These are phyloP conservation scores for Domatiomyces catenatus DNA, from an alignment of 2,329 filamentous ascomycete genomes.

Conservation along the genomic window DNA sequence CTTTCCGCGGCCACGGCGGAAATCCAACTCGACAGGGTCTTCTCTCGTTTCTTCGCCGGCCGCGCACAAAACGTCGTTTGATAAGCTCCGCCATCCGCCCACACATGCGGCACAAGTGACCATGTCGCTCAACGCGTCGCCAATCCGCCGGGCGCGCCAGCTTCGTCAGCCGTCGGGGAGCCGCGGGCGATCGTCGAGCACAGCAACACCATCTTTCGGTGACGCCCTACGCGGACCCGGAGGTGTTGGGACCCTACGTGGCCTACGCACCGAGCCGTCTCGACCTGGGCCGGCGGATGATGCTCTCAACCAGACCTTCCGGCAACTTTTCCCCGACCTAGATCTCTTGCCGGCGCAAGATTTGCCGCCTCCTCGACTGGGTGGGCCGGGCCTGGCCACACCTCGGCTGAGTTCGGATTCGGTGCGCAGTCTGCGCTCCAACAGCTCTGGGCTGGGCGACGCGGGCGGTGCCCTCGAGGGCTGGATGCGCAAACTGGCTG, in stretches of 20 bases:
- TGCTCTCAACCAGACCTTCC: constrained; percentile 68
- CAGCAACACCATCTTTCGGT: constrained; percentile 25
- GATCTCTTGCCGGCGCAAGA: constrained; percentile 22
- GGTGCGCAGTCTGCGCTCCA: constrained; percentile 30
- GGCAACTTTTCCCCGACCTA: constrained; percentile 65
- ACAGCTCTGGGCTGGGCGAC: constrained; percentile 50
- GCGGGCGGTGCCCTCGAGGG: constrained; percentile 77
- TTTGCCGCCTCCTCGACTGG: constrained; percentile 6
- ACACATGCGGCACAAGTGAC: constrained; percentile 18
- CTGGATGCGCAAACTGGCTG: constrained; percentile 67
- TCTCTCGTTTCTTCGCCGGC: constrained; percentile 31
- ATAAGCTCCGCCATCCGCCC: constrained; percentile 19
- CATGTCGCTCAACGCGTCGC: constrained; percentile 21
- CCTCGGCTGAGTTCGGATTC: constrained; percentile 27
- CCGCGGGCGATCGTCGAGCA: constrained; percentile 15
- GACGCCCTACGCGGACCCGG: constrained; percentile 67
- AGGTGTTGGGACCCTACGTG: constrained; percentile 68
- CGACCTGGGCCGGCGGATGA: constrained; percentile 62
- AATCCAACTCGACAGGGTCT: constrained; percentile 46
- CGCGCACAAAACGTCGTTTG: constrained; percentile 15
- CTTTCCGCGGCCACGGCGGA: constrained; percentile 80
- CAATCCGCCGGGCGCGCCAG: constrained; percentile 21
- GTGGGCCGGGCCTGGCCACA: constrained; percentile 14
- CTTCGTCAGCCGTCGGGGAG: constrained; percentile 17
- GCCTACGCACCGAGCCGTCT: constrained; percentile 41